phyloP scores from a whole-genome alignment of 495 filamentous ascomycete genomes.

The Amorphotheca resinae region DNA sequence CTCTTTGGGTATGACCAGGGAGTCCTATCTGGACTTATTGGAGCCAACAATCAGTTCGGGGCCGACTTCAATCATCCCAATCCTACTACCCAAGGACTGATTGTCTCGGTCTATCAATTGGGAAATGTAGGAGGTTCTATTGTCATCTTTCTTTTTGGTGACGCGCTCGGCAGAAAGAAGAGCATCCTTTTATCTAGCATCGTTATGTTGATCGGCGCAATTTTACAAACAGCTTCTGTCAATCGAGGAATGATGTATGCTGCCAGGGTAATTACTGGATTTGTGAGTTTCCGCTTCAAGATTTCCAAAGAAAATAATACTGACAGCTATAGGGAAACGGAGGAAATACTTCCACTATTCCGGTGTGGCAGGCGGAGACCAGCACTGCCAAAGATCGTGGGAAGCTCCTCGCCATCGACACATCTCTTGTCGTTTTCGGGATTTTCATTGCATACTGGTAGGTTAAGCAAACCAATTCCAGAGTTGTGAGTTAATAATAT shows the following conservation, averaged over 20 bases:
- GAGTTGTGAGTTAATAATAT: no score
- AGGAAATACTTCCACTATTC: constrained; percentile 34
- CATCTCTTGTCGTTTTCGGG: constrained; percentile 28
- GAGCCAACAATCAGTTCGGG: constrained; percentile 16
- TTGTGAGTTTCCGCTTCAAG: no score
- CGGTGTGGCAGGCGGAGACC: constrained; percentile 38
- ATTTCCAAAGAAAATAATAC: no score
- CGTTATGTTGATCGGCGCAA: constrained; percentile 31
- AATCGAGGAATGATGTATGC: constrained; percentile 33
- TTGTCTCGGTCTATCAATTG: constrained; percentile 39
- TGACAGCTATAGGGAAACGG: no score
- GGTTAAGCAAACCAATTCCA: no score
- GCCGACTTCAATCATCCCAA: constrained; percentile 28
- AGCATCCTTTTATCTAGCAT: constrained; percentile 31
- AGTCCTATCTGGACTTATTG: constrained; percentile 16
- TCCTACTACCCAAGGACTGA: constrained; percentile 30
- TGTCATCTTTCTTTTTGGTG: constrained; percentile 31
- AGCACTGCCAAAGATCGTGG: constrained; percentile 32
- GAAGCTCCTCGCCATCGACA: constrained; percentile 31
- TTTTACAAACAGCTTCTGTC: constrained; percentile 31
- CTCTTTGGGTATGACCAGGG: constrained; percentile 19
- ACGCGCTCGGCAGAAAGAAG: constrained; percentile 33
- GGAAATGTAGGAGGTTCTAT: constrained; percentile 33
- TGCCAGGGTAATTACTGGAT: constrained; percentile 37
- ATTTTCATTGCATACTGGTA: constrained; percentile 32